Evolutionary conservation across 805 yeast species (phyloP), one percentile per base, ranked within the genome.

Genomic region (Cyberlindnera meyerae): DNA sequence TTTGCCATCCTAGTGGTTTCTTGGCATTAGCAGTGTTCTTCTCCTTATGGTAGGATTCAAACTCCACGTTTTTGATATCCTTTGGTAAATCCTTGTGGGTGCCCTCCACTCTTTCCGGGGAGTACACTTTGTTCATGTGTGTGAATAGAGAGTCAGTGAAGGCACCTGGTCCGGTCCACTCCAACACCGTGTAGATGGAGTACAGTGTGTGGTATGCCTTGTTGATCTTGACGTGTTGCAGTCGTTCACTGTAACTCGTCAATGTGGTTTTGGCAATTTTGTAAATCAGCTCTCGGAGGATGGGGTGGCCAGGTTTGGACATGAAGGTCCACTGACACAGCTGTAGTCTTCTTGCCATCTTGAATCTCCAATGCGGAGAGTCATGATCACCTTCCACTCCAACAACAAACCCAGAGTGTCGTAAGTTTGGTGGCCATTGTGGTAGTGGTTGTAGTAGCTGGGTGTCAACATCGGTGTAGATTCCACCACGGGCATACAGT

Each of bases 271-370:
- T 73, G 1, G 72, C 71, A 41, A 77, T 77, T 33, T 58, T 61
- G 15, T 77, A 70, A 39, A 77, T 77, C 31, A 75, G 53, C 45
- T 77, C 80, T 39, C 78, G 65, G 37, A 77, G 62, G 11, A 77
- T 61, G 7, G 82, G 82, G 52, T 77, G 82, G n/a, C 80, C 78
- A 4, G 76, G 73, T 48, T 74, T 77, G 24, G 77, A 65, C 54
- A 75, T 78, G 35, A 77, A 62, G 9, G 79, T 68, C 68, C 79
- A 77, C 50, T 77, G 82, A 34, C 79, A 77, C 48, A 77, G 73
- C 51, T 77, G 82, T 29, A 77, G 55, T 48, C 82, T 63, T 53
- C 82, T 62, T 17, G 68, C 65, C 48, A 66, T 61, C 47, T 71
- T 69, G 41, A 64, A 62, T 45, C 68, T 66, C 82, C 82, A 77